These are phyloP conservation scores for Paraphoma sp. DNA, from an alignment of 2,329 filamentous ascomycete genomes.

Conservation along the genomic window DNA sequence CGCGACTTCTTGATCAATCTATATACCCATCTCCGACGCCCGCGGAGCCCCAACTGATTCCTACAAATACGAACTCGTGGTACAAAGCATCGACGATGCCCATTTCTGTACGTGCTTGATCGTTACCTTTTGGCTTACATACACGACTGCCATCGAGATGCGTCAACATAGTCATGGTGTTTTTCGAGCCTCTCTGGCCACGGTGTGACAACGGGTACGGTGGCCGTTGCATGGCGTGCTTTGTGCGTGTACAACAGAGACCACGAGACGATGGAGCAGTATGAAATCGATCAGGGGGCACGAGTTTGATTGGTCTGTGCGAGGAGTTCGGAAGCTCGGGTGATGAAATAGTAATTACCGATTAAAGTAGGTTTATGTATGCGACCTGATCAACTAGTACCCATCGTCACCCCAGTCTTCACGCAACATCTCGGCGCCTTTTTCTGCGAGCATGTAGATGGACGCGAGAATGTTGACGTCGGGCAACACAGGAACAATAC, in stretches of 20 bases:
- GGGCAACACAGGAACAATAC: constrained; percentile 34
- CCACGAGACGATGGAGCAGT: neutral
- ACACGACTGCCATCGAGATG: neutral
- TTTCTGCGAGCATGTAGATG: constrained; percentile 36
- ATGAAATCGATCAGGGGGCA: neutral
- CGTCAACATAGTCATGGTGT: neutral
- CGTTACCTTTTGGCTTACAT: neutral
- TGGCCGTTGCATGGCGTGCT: neutral
- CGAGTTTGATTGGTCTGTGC: neutral
- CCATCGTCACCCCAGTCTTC: constrained; percentile 10
- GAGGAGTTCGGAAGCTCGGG: too few relatives aligned
- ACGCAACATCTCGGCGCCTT: constrained; percentile 35
- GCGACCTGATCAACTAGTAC: neutral
- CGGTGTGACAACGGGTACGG: neutral
- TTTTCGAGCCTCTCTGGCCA: neutral
- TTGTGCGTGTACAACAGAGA: neutral
- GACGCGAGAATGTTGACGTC: constrained; percentile 27
- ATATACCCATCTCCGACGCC: neutral
- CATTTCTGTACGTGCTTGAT: neutral
- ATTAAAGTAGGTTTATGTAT: neutral
- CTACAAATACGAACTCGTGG: neutral
- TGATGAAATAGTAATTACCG: too few relatives aligned
- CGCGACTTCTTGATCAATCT: neutral
- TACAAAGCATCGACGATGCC: neutral
- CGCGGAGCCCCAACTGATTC: too few relatives aligned